Base-by-base conservation (phyloP, 2,329 filamentous ascomycete species). In the Karstenula rhodostoma region DNA sequence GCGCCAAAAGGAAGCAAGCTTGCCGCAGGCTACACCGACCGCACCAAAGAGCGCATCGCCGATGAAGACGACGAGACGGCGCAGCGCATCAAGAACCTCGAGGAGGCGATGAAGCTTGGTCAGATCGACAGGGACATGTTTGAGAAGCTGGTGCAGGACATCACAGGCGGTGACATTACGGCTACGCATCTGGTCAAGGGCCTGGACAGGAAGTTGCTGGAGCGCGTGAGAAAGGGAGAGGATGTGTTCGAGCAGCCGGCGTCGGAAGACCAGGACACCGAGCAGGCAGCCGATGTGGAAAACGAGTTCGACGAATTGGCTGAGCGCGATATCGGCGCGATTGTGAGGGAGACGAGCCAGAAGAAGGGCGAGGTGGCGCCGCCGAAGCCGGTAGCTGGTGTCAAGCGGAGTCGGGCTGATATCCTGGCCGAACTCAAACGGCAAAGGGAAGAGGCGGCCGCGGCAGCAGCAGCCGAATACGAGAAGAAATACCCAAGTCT, bases 171-270 rank as follows among this genome's bases (percentile, higher is more conserved):
- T 8, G 91, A 96, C 75, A 79, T 94, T 23, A 82, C 82, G 15
- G 92, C 88, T 68, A 96, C 93, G 15, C 93, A 97, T 82, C 79
- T 97, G 66, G 90, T 98, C 50, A 98, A 97, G 74, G 95, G 95
- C 0, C 79, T 99, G 52, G 95, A 99, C 78, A 91, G 93, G 75
- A 90, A 91, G 76, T 81, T 98, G 13, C 81, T 94, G 29, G 87
- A 91, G 75, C 84, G 89, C 66, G 84, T 91, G 61, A 85, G 85
- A 61, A 85, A 84, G 57, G 91, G 90, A 43, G 91, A 93, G 75
- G 79, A 83, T 73, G 81, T 83, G 4, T 60, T 79, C 23, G 66
- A 60, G 13, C 57, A 56, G 8, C 54, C 57, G 50, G 57, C 85
- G 2, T 83, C 66, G 76, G 72, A 75, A 54, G 69, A 62, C 1